Conservation (phyloP, 352 stramenopile genomes). For the Hyaloperonospora arabidopsidis region DNA sequence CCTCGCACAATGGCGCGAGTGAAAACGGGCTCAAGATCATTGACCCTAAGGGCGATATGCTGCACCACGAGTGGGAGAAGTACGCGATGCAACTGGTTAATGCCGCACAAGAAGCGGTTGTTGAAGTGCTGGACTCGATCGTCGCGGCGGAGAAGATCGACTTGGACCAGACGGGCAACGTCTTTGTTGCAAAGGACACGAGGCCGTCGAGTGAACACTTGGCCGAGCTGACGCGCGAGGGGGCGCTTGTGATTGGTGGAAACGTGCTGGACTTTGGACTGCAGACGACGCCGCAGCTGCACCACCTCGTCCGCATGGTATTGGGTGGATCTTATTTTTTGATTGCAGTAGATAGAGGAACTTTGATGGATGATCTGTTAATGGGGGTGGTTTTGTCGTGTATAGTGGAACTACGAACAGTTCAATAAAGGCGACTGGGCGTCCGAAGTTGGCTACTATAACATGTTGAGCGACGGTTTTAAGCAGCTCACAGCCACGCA, state of each 20-base stretch:
- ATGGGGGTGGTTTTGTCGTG: neutral
- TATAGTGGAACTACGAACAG: slow-evolving; percentile 82
- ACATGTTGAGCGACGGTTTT: slow-evolving; percentile 91
- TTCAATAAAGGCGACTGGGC: slow-evolving; percentile 85
- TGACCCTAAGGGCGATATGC: slow-evolving; percentile 90
- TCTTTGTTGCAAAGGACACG: slow-evolving; percentile 91
- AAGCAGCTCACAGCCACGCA: slow-evolving; percentile 76
- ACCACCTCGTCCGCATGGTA: slow-evolving; percentile 94
- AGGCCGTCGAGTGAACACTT: slow-evolving; percentile 82
- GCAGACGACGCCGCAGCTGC: slow-evolving; percentile 95
- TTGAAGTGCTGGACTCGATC: slow-evolving; percentile 74
- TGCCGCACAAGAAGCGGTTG: slow-evolving; percentile 65
- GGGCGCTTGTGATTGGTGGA: slow-evolving; percentile 82
- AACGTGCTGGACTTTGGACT: slow-evolving; percentile 92
- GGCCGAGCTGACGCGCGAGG: slow-evolving; percentile 79
- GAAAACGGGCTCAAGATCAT: slow-evolving; percentile 95
- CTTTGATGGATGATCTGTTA: neutral
- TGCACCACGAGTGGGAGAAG: slow-evolving; percentile 86
- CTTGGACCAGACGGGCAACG: slow-evolving; percentile 70
- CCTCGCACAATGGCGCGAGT: slow-evolving; percentile 86
- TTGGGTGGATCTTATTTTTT: neutral
- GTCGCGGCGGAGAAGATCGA: slow-evolving; percentile 74
- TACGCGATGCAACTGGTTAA: slow-evolving; percentile 82
- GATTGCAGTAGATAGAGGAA: no score
- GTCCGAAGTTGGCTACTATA: slow-evolving; percentile 92